A percentile compares a stretch with the other conserved stretches of the same genome.
Conservation (phyloP, 2,329 filamentous ascomycete species). For the Cytospora schulzeri region DNA sequence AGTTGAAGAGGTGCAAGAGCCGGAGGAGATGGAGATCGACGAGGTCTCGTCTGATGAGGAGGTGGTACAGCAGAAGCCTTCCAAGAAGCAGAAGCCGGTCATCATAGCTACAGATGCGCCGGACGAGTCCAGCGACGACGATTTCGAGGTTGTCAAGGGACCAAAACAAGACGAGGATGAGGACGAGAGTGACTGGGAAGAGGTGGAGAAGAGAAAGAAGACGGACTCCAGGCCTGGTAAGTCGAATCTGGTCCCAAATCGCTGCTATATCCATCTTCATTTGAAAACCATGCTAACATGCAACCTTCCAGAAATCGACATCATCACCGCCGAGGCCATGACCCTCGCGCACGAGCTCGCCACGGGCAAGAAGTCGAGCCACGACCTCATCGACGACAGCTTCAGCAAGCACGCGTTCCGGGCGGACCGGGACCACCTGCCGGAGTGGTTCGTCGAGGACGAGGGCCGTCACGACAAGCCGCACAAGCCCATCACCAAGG, state of each 20-base stretch:
- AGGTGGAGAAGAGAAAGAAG: constrained; percentile 63
- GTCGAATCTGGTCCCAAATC: constrained; percentile 26
- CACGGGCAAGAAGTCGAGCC: constrained; percentile 76
- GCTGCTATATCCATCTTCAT: neutral
- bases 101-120: constrained; percentile 42
- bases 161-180: constrained; percentile 40
- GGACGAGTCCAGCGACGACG: constrained; percentile 38
- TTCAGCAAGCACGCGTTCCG: constrained; percentile 94
- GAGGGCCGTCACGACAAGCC: constrained; percentile 80
- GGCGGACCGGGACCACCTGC: constrained; percentile 79
- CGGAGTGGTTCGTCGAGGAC: constrained; percentile 98
- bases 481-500: constrained; percentile 88
- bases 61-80: constrained; percentile 34
- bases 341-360: constrained; percentile 91
- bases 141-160: constrained; percentile 65
- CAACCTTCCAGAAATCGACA: constrained; percentile 75
- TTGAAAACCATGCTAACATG: neutral
- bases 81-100: constrained; percentile 40
- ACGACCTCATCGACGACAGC: constrained; percentile 83
- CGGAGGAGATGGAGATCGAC: constrained; percentile 45
- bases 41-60: constrained; percentile 40
- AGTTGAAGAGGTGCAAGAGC: constrained; percentile 40
- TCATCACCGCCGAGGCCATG: constrained; percentile 99
- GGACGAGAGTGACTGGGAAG: constrained; percentile 56
- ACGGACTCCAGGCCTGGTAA: constrained; percentile 65